A percentile compares a stretch with the other conserved stretches of the same genome.
phyloP scores from a whole-genome alignment of 768 basidiomycete genomes.

The Tylopilus rubrobrunneus region DNA sequence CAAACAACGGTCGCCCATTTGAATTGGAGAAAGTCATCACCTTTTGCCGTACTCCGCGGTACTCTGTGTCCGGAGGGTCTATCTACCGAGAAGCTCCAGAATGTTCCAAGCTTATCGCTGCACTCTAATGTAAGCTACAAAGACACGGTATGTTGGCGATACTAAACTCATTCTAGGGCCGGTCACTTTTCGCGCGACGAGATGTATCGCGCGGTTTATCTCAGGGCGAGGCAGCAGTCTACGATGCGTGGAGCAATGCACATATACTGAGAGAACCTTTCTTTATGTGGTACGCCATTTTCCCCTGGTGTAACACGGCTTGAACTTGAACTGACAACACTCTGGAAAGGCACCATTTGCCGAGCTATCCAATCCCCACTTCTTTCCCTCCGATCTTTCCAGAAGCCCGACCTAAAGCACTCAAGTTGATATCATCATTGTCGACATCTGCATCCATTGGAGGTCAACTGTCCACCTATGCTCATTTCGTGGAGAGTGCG shows the following conservation, averaged over 20 bases:
- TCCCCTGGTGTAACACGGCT: background rate
- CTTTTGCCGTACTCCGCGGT: constrained; percentile 56
- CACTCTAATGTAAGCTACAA: constrained; percentile 18
- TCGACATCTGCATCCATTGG: constrained; percentile 39
- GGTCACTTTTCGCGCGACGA: constrained; percentile 37
- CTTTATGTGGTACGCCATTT: constrained; percentile 36
- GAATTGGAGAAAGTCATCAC: constrained; percentile 49
- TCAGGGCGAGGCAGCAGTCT: constrained; percentile 30
- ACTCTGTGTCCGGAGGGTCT: constrained; percentile 39
- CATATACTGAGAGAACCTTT: constrained; percentile 29
- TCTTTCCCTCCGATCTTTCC: constrained; percentile 54
- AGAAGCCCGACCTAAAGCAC: constrained; percentile 11
- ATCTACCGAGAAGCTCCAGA: constrained; percentile 26
- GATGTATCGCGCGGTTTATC: constrained; percentile 64
- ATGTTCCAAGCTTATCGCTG: constrained; percentile 41
- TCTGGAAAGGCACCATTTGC: constrained; percentile 41
- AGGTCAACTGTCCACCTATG: constrained; percentile 47
- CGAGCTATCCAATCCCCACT: constrained; percentile 55
- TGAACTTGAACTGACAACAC: constrained; percentile 1
- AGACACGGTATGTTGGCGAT: background rate
- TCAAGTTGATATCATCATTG: constrained; percentile 42
- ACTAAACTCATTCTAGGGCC: constrained; percentile 11
- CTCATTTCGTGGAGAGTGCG: constrained; percentile 44
- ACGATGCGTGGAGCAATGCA: constrained; percentile 38
- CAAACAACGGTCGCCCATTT: constrained; percentile 43